A percentile compares a stretch with the other conserved stretches of the same genome.
These are phyloP conservation scores for Teratosphaeria zuluensis DNA, from an alignment of 2,329 filamentous ascomycete species.

Conservation along the genomic window DNA sequence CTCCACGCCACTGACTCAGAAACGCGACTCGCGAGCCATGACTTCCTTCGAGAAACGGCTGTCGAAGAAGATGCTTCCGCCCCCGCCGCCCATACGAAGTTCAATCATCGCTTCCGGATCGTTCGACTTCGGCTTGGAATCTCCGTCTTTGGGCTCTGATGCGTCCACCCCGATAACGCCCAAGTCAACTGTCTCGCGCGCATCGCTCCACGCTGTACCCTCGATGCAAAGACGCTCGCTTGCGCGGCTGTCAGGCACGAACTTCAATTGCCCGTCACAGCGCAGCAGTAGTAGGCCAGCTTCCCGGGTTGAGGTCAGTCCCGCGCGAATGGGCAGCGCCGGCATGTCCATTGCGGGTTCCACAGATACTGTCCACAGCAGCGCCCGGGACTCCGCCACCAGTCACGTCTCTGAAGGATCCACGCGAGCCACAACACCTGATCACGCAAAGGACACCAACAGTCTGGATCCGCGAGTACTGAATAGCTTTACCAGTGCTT, in stretches of 20 bases:
- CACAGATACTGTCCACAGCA: slow-evolving; percentile 66
- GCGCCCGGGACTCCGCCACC: slow-evolving; percentile 63
- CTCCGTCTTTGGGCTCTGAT: slow-evolving; percentile 1
- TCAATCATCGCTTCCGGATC: background rate
- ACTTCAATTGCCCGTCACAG: slow-evolving; percentile 6
- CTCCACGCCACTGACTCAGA: background rate
- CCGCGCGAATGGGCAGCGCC: slow-evolving; percentile 52
- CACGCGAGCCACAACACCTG: slow-evolving; percentile 80
- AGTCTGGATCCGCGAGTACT: slow-evolving; percentile 44
- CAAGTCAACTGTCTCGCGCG: background rate
- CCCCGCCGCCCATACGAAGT: slow-evolving; percentile 4
- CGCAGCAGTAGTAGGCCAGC: slow-evolving; percentile 6
- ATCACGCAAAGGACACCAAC: slow-evolving; percentile 43
- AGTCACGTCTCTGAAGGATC: slow-evolving; percentile 74
- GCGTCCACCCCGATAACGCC: background rate
- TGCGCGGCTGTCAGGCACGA: slow-evolving; percentile 6
- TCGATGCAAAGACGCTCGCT: slow-evolving; percentile 2
- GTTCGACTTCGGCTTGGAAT: background rate
- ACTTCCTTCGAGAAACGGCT: slow-evolving; percentile 10
- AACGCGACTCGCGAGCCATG: background rate
- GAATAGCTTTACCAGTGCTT: slow-evolving; percentile 55
- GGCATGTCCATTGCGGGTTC: slow-evolving; percentile 69
- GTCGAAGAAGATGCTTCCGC: slow-evolving; percentile 10
- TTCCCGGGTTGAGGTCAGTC: slow-evolving; percentile 6
- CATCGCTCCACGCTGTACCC: background rate